Conservation (phyloP, 441 rosid genomes). For the Eugenia klotzschiana region DNA sequence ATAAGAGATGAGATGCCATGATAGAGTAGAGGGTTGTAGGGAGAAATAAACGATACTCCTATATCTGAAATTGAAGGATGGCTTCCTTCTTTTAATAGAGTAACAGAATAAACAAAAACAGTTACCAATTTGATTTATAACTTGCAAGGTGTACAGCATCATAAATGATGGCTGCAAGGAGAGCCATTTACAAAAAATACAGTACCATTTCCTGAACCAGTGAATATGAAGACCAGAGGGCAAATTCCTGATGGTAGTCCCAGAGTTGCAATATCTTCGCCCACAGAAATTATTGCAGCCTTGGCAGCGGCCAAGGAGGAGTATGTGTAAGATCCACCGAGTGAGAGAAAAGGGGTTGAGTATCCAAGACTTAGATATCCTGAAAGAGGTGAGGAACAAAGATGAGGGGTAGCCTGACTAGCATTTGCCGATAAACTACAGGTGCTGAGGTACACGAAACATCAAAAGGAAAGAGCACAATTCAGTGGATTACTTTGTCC, state of each 20-base stretch:
- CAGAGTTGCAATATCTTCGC: conserved; percentile 67
- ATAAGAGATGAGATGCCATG: not conserved
- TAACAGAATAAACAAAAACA: not conserved
- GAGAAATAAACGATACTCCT: not conserved
- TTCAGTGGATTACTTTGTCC: conserved; percentile 46
- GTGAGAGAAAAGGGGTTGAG: conserved; percentile 77
- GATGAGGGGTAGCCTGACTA: not conserved
- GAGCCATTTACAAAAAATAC: not conserved
- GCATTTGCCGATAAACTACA: not conserved
- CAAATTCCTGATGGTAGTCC: conserved; percentile 80
- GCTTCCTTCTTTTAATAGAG: not conserved
- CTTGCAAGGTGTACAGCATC: not conserved
- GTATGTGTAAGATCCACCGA: conserved; percentile 80
- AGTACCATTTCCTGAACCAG: conserved; percentile 80
- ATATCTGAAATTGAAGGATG: not conserved
- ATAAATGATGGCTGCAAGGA: not conserved
- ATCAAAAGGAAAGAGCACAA: not conserved
- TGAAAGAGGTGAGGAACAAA: conserved; percentile 11
- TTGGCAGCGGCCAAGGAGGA: conserved; percentile 82
- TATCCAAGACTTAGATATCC: conserved; percentile 76
- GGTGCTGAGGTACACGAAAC: not conserved
- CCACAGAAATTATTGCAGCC: conserved; percentile 78
- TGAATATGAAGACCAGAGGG: conserved; percentile 80
- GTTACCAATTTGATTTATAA: not conserved
- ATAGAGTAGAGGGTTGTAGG: not conserved